These are phyloP conservation scores for Carpinus viminea DNA, from an alignment of 306 rosid species.

Conservation along the genomic window DNA sequence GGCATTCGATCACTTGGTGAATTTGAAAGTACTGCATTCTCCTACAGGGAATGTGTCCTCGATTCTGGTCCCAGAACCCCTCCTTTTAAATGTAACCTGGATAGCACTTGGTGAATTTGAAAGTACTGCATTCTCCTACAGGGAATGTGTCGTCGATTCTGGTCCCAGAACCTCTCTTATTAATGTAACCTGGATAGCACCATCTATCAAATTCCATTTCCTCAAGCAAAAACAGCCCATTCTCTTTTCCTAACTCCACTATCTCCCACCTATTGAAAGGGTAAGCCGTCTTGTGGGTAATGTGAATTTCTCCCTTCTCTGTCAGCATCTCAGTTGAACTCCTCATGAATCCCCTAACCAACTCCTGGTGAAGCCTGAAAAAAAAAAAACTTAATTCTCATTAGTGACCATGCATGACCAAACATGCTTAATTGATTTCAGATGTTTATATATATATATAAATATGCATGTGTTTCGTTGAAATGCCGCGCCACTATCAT, in stretches of 20 bases:
- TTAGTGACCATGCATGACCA: neutral
- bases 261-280: constrained; percentile 37
- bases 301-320: constrained; percentile 34
- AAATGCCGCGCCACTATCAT: neutral
- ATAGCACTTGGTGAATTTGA: constrained; percentile 20
- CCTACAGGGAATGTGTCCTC: constrained; percentile 26
- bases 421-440: neutral
- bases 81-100: constrained; percentile 33
- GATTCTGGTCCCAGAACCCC: neutral
- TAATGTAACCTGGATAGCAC: constrained; percentile 26
- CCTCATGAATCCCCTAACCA: constrained; percentile 33
- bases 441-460: neutral
- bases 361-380: constrained; percentile 28
- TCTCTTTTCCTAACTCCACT: constrained; percentile 13
- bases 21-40: constrained; percentile 26
- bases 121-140: constrained; percentile 31
- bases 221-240: neutral
- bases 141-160: constrained; percentile 5
- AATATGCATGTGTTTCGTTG: neutral
- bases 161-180: constrained; percentile 24
- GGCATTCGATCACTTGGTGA: neutral
- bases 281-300: constrained; percentile 41
- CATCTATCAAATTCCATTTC: neutral
- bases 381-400: too few species aligned
- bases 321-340: constrained; percentile 24